Conservation (phyloP, 805 yeast genomes). For the Metschnikowia cerradonensis region DNA sequence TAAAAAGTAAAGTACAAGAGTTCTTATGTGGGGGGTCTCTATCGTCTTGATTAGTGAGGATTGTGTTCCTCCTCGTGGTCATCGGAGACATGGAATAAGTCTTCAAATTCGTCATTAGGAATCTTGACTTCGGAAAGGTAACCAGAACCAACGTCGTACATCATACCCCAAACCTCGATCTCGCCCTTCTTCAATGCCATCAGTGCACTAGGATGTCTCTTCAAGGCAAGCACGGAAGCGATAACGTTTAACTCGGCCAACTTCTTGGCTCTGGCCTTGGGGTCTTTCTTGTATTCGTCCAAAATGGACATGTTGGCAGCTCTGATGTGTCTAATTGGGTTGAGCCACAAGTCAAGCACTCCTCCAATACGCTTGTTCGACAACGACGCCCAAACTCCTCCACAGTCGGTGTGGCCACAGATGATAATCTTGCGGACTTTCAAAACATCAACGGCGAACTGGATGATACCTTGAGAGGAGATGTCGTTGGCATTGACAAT, state of each 20-base stretch:
- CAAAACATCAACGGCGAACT: constrained; percentile 20
- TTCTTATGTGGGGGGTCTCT: neutral
- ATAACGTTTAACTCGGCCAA: constrained; percentile 21
- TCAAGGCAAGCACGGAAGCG: constrained; percentile 18
- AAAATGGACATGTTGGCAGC: constrained; percentile 17
- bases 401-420: constrained; percentile 22
- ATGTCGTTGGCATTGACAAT: constrained; percentile 19
- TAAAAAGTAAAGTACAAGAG: neutral
- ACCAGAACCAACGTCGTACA: constrained; percentile 20
- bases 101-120: constrained; percentile 42
- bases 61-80: constrained; percentile 24
- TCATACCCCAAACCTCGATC: constrained; percentile 22
- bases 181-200: constrained; percentile 19
- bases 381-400: constrained; percentile 21
- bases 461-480: constrained; percentile 20
- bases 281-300: constrained; percentile 15
- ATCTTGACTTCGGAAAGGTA: constrained; percentile 19
- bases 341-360: constrained; percentile 21
- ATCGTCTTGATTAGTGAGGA: constrained; percentile 16
- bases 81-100: constrained; percentile 37
- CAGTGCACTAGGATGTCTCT: constrained; percentile 20
- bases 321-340: constrained; percentile 20
- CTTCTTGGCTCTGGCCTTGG: constrained; percentile 17
- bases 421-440: constrained; percentile 19
- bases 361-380: constrained; percentile 20